Evolutionary conservation across 345 rosid species (phyloP), one percentile per base, ranked within the genome.

Genomic region (Garcia nutans): DNA sequence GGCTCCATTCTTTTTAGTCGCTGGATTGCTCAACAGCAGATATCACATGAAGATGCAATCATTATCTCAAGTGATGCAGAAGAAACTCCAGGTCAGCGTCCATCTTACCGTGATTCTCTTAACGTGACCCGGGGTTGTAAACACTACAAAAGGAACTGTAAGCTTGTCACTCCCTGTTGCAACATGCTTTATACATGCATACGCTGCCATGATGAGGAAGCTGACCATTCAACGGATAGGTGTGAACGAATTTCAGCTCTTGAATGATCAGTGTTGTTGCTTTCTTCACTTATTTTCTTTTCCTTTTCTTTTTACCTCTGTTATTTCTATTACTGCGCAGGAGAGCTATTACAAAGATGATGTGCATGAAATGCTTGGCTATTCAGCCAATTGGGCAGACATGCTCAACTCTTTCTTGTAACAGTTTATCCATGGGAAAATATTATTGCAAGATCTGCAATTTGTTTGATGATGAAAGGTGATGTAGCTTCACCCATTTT

Each of bases 381-480:
- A 84, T 93, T 78, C 97, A 93, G 80, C 91, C 92, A 68, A 76
- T 89, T 69, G 88, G 86, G 16, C 78, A 82, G 8, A 77, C 77
- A 16, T 92, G 98, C 89, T 80, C 85, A 52, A 85, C 85, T 56
- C 56, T 45, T 74, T 84, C 91, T 57, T 94, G 98, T 74, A 77
- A 83, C 63, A 84, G 79, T 65, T 85, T 79, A 8, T 80, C 88
- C 69, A 89, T 94, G 96, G 96, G 85, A 79, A 87, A 84, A 81
- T 92, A 92, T 69, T 92, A 92, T 81, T 94, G 98, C 88, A 82
- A 72, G 72, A 90, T 89, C 77, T 92, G 97, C 88, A 90, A 82
- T 82, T 73, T 94, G 49, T 89, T 88, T 69, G 96, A 94, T 19
- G 91, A 90, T 70, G 89, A 82, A 68, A 92, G 96, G 98, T 92